Evolutionary conservation across 1,284 basidiomycete species (phyloP).

Genomic region (Moesziomyces sp.): DNA sequence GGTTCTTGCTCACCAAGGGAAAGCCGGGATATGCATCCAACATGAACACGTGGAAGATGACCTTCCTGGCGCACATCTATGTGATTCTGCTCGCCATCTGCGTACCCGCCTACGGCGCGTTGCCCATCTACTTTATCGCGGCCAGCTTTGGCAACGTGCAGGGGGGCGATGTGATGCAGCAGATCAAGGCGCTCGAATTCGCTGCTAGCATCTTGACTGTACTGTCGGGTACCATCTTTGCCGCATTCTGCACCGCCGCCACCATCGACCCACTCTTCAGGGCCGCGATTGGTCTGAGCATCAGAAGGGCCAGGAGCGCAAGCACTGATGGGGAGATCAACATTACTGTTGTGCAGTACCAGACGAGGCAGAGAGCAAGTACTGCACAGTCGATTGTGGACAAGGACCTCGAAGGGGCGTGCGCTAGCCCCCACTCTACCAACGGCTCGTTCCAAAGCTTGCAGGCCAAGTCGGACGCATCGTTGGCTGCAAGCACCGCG

Average conservation of each 20-base stretch:
- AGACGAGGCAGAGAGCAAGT: background rate
- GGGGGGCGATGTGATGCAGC: background rate
- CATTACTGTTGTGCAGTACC: conserved; percentile 9
- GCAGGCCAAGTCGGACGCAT: no score
- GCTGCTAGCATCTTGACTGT: conserved; percentile 6
- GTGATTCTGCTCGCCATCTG: conserved; percentile 1
- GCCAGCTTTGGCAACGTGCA: background rate
- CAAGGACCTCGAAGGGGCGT: no score
- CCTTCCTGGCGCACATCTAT: conserved; percentile 13
- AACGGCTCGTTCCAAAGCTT: no score
- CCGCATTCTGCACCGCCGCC: conserved; percentile 16
- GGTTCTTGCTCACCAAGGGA: conserved; percentile 16
- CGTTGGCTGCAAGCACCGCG: no score
- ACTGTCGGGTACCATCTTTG: conserved; percentile 11
- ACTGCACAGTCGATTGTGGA: no score
- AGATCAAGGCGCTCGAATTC: background rate
- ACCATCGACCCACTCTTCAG: conserved; percentile 34
- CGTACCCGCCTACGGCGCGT: conserved; percentile 3
- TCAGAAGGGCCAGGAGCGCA: background rate
- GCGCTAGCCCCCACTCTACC: no score
- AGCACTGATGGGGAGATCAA: conserved; percentile 9
- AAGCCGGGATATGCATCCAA: background rate
- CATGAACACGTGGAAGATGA: conserved; percentile 27
- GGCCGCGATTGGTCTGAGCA: conserved; percentile 26
- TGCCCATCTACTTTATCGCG: conserved; percentile 19